Evolutionary conservation across 306 rosid species (phyloP).

Genomic region (Rosa rugosa): DNA sequence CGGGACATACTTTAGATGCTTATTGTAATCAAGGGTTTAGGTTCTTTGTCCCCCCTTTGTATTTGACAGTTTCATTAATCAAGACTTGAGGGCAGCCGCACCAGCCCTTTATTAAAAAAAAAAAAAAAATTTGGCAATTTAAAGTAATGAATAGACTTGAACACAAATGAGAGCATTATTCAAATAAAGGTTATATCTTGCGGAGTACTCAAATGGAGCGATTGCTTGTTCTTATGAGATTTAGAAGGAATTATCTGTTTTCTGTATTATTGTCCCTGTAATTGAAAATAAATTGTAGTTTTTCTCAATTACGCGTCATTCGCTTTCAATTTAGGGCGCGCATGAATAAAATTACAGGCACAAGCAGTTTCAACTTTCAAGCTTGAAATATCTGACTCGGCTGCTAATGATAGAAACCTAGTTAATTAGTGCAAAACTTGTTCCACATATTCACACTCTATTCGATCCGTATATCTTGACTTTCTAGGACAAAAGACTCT

Average conservation of each 20-base stretch:
- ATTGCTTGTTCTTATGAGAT: background rate
- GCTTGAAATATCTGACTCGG: constrained; percentile 1
- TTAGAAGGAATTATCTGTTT: background rate
- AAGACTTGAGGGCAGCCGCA: too few species aligned
- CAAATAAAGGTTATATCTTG: background rate
- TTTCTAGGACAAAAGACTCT: background rate
- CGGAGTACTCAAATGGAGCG: background rate
- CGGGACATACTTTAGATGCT: too few species aligned
- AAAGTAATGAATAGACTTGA: background rate
- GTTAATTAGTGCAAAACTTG: background rate
- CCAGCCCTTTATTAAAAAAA: too few species aligned
- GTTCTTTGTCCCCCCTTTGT: too few species aligned
- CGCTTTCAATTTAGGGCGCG: background rate
- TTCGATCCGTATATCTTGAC: constrained; percentile 1
- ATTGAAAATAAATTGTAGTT: background rate
- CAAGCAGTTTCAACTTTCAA: background rate
- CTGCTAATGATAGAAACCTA: background rate
- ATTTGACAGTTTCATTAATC: too few species aligned
- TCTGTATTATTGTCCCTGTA: background rate
- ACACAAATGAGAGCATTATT: background rate
- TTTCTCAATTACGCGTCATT: background rate
- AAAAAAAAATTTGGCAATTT: background rate
- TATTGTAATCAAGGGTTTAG: too few species aligned
- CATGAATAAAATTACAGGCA: background rate
- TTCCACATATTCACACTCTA: background rate